Evolutionary conservation across 2,329 filamentous ascomycete genomes (phyloP).

Genomic region (Sphaerostilbella broomeana): DNA sequence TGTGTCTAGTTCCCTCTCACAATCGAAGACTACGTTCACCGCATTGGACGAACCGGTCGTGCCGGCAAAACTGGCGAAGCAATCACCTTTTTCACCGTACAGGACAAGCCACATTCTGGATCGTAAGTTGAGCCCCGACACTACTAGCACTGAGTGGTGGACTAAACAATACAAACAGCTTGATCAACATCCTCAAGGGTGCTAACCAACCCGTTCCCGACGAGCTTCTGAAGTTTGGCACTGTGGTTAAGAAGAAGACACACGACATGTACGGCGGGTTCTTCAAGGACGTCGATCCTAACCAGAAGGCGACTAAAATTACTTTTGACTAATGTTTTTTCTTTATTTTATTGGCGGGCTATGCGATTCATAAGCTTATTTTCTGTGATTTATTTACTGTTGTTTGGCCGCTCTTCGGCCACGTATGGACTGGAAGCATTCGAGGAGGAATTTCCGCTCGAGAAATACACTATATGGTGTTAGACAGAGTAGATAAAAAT

Average conservation of each 20-base stretch:
- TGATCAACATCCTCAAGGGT: slow-evolving; percentile 93
- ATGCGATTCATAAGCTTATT: too few relatives aligned
- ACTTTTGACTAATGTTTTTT: slow-evolving; percentile 60
- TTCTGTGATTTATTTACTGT: slow-evolving; percentile 15
- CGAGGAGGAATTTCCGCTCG: slow-evolving; percentile 48
- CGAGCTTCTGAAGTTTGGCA: slow-evolving; percentile 88
- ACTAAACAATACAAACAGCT: slow-evolving; percentile 38
- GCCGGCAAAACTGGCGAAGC: slow-evolving; percentile 84
- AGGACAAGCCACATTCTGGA: slow-evolving; percentile 87
- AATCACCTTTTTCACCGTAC: slow-evolving; percentile 90
- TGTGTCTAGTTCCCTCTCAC: slow-evolving; percentile 84
- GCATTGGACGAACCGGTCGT: slow-evolving; percentile 90
- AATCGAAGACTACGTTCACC: slow-evolving; percentile 95
- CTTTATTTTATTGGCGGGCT: slow-evolving; percentile 5
- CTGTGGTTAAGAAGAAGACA: slow-evolving; percentile 97
- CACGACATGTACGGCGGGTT: slow-evolving; percentile 94
- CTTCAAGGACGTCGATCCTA: slow-evolving; percentile 82
- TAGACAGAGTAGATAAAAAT: too few relatives aligned
- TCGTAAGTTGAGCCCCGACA: slow-evolving; percentile 52
- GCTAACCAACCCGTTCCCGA: slow-evolving; percentile 88
- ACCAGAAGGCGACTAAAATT: slow-evolving; percentile 83
- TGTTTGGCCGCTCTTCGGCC: slow-evolving; percentile 25
- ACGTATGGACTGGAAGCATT: slow-evolving; percentile 42
- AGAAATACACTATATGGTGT: slow-evolving; percentile 39
- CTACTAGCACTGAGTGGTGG: neutral